A percentile compares a stretch with the other conserved stretches of the same genome.
Conservation (phyloP, 2,329 filamentous ascomycete genomes). For the Penicillium corylophilum region DNA sequence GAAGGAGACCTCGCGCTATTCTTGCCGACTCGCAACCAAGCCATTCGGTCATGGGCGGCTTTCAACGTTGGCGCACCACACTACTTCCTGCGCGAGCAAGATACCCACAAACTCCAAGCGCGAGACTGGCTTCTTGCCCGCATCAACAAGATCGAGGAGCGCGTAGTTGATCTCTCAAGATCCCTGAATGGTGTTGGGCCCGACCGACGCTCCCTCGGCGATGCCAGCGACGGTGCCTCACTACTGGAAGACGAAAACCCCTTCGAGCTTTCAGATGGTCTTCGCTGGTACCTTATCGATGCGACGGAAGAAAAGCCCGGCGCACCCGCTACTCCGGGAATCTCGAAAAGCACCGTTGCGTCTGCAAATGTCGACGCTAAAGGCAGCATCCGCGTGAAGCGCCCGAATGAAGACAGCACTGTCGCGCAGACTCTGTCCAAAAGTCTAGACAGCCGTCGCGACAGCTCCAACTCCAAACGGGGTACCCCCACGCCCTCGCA, state of each 20-base stretch:
- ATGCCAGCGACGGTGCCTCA: constrained; percentile 56
- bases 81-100: constrained; percentile 93
- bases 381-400: constrained; percentile 59
- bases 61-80: constrained; percentile 98
- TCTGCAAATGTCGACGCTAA: constrained; percentile 83
- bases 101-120: constrained; percentile 76
- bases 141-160: constrained; percentile 86
- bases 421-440: constrained; percentile 78
- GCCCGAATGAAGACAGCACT: constrained; percentile 63
- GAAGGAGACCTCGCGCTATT: constrained; percentile 94
- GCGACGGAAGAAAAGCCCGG: constrained; percentile 89
- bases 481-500: constrained; percentile 45
- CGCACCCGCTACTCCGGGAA: constrained; percentile 85
- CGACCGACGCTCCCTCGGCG: constrained; percentile 51
- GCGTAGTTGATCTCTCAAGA: constrained; percentile 87
- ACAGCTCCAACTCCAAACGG: constrained; percentile 81
- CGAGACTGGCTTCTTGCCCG: constrained; percentile 96
- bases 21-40: constrained; percentile 89
- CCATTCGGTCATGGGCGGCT: constrained; percentile 91
- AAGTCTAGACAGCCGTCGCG: constrained; percentile 86
- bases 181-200: constrained; percentile 60
- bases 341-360: constrained; percentile 88
- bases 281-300: constrained; percentile 95
- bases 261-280: constrained; percentile 90
- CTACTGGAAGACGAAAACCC: constrained; percentile 86